Conservation (phyloP, 2,329 filamentous ascomycete species). For the Aspergillus fumigatus region DNA sequence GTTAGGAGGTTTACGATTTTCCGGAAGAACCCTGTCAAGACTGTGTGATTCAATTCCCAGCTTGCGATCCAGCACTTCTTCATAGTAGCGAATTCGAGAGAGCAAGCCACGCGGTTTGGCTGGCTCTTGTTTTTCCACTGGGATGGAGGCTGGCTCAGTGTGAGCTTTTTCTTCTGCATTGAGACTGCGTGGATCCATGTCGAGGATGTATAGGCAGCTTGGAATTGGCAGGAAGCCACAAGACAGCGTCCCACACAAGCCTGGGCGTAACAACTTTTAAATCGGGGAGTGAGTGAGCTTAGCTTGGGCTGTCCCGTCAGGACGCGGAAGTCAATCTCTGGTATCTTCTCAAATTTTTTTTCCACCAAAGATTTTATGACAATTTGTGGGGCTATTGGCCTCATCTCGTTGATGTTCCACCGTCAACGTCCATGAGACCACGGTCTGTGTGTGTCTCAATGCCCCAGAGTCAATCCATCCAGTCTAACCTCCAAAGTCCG, state of each 20-base stretch:
- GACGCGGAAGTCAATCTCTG: background rate
- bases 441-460: background rate
- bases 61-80: slow-evolving; percentile 43
- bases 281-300: background rate
- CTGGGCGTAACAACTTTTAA: background rate
- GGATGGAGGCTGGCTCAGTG: slow-evolving; percentile 8
- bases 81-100: slow-evolving; percentile 34
- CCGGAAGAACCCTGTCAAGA: slow-evolving; percentile 43
- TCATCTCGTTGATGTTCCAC: background rate
- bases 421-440: background rate
- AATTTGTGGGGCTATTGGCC: background rate
- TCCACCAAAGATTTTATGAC: background rate
- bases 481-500: background rate
- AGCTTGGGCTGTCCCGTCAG: background rate
- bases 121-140: slow-evolving; percentile 10
- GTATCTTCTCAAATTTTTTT: background rate
- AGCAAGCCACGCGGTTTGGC: slow-evolving; percentile 15
- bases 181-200: slow-evolving; percentile 6
- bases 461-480: background rate
- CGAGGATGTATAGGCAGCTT: background rate
- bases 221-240: background rate
- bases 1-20: slow-evolving; percentile 27
- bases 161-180: slow-evolving; percentile 12
- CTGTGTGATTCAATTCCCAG: slow-evolving; percentile 49
- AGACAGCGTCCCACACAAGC: background rate